These are phyloP conservation scores for Ascomycota sp. DNA, from an alignment of 2,329 filamentous ascomycete genomes.

Conservation along the genomic window DNA sequence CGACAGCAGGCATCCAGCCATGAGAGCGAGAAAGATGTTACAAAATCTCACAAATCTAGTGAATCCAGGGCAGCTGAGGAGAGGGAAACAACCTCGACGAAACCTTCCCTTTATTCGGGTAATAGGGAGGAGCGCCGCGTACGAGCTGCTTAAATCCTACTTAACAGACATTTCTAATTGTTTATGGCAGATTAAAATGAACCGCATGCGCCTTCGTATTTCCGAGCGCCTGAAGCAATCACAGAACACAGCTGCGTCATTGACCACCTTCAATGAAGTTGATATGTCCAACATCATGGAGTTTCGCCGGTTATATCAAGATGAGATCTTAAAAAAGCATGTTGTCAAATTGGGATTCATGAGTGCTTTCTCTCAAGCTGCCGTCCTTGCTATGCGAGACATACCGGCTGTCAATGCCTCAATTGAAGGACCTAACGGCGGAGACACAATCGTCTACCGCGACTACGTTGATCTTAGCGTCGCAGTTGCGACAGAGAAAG, in stretches of 20 bases:
- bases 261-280: constrained; percentile 98
- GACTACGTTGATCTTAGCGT: constrained; percentile 98
- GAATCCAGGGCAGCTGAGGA: constrained; percentile 9
- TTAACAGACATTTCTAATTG: neutral
- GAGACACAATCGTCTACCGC: constrained; percentile 93
- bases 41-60: constrained; percentile 9
- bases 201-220: constrained; percentile 94
- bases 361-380: constrained; percentile 87
- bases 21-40: constrained; percentile 16
- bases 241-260: constrained; percentile 89
- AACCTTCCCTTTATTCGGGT: too few species aligned
- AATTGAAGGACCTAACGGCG: constrained; percentile 85
- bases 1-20: constrained; percentile 6
- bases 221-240: constrained; percentile 97
- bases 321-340: constrained; percentile 85
- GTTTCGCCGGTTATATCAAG: constrained; percentile 93
- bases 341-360: constrained; percentile 99
- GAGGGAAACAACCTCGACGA: constrained; percentile 4
- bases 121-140: constrained; percentile 75
- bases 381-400: constrained; percentile 80
- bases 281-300: constrained; percentile 98
- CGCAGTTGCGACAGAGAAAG: constrained; percentile 92
- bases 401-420: constrained; percentile 90
- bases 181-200: constrained; percentile 80
- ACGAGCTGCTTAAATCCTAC: constrained; percentile 16